Base-by-base conservation (phyloP, 202 grass and related monocot genomes). In the Zoysia matrella region DNA sequence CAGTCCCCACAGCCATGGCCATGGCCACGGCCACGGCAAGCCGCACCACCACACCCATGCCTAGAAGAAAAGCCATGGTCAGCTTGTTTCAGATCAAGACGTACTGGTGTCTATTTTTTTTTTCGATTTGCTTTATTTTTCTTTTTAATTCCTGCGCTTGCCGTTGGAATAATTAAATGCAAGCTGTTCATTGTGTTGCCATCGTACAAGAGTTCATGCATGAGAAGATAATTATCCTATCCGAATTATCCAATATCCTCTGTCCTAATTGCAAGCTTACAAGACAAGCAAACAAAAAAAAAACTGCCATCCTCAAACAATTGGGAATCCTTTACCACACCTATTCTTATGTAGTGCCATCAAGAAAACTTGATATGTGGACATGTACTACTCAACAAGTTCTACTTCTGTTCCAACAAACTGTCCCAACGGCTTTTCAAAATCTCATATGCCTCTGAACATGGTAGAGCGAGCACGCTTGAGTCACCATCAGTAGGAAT, bases 351-450 rank as follows among this genome's bases (percentile, higher is more conserved):
- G 57, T 30, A 60, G 9, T 30, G 55, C 55, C 15, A 58, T 16
- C 55, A 30, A 61, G 3, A 40, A 40, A 63, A 11, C 9, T 9
- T 39, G 60, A 40, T 36, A 9, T 9, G 30, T 47, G 11, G 11
- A 47, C 42, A 79, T 9, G 50, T 11, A 9, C 13, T 61, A 36
- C 30, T 36, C 49, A 64, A 22, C 40, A 46, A 18, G 42, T 11
- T 56, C 14, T 71, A 89, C 67, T 79, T 89, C 8, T 90, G 68
- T 41, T 93, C 86, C 82, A 98, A 44, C 76, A 95, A 84, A 70
- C 66, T 81, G 64, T 84, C 82, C 95, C 95, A 98, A 4, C 89
- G 88, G 80, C 53, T 56, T 83, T 71, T 95, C 7, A 98, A 83
- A 74, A 88, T 91, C 71, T 85, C 83, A 0, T 77, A 93, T 1